Conservation (phyloP, 257 asterid species). For the Ajuga chamaepitys region DNA sequence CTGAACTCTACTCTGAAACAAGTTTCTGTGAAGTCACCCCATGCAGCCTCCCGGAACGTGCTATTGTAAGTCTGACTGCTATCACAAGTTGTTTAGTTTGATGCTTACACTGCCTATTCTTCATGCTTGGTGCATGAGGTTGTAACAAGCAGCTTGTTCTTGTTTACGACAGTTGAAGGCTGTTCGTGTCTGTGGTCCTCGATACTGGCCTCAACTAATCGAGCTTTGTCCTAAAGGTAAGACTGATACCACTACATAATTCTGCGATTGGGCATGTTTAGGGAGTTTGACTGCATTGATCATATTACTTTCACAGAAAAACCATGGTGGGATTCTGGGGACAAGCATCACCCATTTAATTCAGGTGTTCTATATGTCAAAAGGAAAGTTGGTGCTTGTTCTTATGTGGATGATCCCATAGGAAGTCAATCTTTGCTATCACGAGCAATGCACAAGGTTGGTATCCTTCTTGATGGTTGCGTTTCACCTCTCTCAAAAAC, state of each 20-base stretch:
- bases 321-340: conserved; percentile 92
- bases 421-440: conserved; percentile 94
- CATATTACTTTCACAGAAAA: conserved; percentile 49
- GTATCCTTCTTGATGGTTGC: conserved; percentile 7
- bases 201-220: conserved; percentile 93
- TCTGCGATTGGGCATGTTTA: conserved; percentile 7
- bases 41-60: conserved; percentile 94
- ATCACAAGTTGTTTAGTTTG: conserved; percentile 6
- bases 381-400: conserved; percentile 94
- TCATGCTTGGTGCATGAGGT: conserved; percentile 9
- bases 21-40: conserved; percentile 96
- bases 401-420: conserved; percentile 91
- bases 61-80: conserved; percentile 54
- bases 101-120: not conserved
- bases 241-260: conserved; percentile 1
- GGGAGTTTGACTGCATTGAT: conserved; percentile 6
- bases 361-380: conserved; percentile 85
- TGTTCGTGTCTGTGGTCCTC: conserved; percentile 98
- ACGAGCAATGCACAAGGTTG: conserved; percentile 93
- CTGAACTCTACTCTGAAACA: conserved; percentile 74
- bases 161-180: conserved; percentile 64
- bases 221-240: conserved; percentile 82
- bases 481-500: conserved; percentile 10
- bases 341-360: conserved; percentile 70
- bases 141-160: conserved; percentile 9